Conservation (phyloP, 805 yeast species). For the Kluyveromyces siamensis region DNA sequence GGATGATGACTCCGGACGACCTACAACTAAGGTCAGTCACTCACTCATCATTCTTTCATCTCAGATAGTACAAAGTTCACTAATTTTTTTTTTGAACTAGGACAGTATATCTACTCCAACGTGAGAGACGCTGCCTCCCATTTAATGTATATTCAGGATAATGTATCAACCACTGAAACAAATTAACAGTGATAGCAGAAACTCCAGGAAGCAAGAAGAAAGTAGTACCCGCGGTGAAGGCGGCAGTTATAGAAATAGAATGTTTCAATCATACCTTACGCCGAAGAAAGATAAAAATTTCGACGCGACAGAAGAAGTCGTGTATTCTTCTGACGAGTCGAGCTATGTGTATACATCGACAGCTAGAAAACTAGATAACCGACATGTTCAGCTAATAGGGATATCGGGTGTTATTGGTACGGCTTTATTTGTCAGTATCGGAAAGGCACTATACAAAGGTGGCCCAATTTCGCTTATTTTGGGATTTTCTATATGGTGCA, state of each 20-base stretch:
- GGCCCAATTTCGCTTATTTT: conserved; percentile 66
- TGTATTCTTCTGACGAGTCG: background rate
- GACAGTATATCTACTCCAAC: background rate
- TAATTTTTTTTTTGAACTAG: background rate
- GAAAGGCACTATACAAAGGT: conserved; percentile 51
- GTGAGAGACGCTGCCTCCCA: background rate
- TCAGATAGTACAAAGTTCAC: too few relatives aligned
- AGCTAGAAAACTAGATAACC: conserved; percentile 43
- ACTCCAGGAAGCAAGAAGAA: background rate
- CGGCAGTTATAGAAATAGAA: background rate
- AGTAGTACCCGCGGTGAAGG: background rate
- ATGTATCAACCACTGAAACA: background rate
- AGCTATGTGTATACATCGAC: conserved; percentile 19
- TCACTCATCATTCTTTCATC: background rate
- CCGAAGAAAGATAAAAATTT: background rate
- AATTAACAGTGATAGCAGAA: background rate
- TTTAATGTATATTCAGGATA: background rate
- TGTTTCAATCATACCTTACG: background rate
- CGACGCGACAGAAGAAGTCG: background rate
- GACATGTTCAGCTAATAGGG: conserved; percentile 73
- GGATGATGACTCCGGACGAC: background rate
- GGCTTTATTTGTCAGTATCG: conserved; percentile 67
- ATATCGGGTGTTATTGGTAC: conserved; percentile 82
- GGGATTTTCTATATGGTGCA: conserved; percentile 59
- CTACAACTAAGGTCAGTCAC: background rate